Conservation (phyloP, 2,329 filamentous ascomycete genomes). For the Calonectria hongkongensis region DNA sequence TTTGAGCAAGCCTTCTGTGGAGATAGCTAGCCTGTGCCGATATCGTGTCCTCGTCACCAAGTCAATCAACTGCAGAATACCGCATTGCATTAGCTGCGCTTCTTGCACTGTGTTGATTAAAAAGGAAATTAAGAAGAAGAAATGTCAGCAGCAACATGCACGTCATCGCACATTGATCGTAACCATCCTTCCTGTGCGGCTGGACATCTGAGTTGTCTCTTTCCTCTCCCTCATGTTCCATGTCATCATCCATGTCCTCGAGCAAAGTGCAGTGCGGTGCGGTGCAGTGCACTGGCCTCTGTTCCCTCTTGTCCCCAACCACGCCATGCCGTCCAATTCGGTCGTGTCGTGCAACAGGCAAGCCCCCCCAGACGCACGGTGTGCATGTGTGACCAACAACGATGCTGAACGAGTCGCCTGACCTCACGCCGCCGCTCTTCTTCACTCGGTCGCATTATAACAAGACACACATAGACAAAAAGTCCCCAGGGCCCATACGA, state of each 20-base stretch:
- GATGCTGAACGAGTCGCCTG: constrained; percentile 11
- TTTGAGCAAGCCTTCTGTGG: constrained; percentile 7
- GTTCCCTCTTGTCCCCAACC: constrained; percentile 6
- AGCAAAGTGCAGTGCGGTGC: not conserved
- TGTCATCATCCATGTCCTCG: constrained; percentile 9
- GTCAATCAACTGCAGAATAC: constrained; percentile 2
- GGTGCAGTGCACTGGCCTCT: constrained; percentile 15
- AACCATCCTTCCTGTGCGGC: not conserved
- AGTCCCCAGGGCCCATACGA: constrained; percentile 24
- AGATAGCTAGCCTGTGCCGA: not conserved
- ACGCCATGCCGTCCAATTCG: not conserved
- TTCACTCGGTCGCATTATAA: constrained; percentile 22
- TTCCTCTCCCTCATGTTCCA: not conserved
- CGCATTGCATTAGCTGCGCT: not conserved
- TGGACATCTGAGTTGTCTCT: constrained; percentile 1
- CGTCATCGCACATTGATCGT: not conserved
- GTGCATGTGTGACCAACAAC: constrained; percentile 21
- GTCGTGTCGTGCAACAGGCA: constrained; percentile 19
- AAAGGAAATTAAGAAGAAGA: not conserved
- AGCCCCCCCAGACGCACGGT: constrained; percentile 2
- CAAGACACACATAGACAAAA: constrained; percentile 14
- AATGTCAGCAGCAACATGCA: not conserved
- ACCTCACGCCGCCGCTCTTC: not conserved
- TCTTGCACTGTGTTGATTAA: constrained; percentile 8
- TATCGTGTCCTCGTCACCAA: constrained; percentile 13